Base-by-base conservation (phyloP, 805 yeast species). In the Trichomonascus vanleenenianus region DNA sequence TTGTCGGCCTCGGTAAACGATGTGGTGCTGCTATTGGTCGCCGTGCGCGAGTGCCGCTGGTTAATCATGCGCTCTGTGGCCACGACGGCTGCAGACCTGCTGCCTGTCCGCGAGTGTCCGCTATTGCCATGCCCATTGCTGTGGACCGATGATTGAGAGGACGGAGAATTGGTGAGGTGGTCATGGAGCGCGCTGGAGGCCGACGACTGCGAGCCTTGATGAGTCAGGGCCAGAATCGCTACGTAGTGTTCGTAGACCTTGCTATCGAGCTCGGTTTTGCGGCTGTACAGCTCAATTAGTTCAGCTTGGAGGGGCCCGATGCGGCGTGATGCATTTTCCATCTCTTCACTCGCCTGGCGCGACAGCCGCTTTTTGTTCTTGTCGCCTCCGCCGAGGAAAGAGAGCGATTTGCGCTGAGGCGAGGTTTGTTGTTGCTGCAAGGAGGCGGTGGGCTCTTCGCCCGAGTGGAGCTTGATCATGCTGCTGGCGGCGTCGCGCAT, bases 401-500 rank as follows among this genome's bases (percentile, higher is more conserved):
- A 22, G 27, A 18, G 41, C 31, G 36, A 48, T 25, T 12, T 43
- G 16, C 27, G 33, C 22, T 2, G 54, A 41, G 6, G 40, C 14
- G 19, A 39, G 14, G 11, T 43, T 20, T 2, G 46, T 11, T 18
- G 32, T 10, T n/a, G n/a, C n/a, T n/a, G n/a, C n/a, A n/a, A n/a
- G n/a, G 25, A 27, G 25, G 5, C 43, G 33, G 8, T 33, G n/a
- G 20, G 35, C 27, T 22, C 27, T 22, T 22, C 33, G 33, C 15
- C 27, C 11, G 19, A 30, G 27, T 49, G 56, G 8, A 57, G 53
- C 27, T 52, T 49, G 32, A 51, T 48, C 5, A 57, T 40, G 7
- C 54, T 47, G 9, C 49, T 33, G 2, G 61, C 58, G 4, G 61
- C 61, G 19, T 56, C 59, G 12, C 53, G 44, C 37, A 57, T 45